A percentile compares a stretch with the other conserved stretches of the same genome.
Evolutionary conservation across 805 yeast species (phyloP).

Genomic region (Zygoascus bituminiphila): DNA sequence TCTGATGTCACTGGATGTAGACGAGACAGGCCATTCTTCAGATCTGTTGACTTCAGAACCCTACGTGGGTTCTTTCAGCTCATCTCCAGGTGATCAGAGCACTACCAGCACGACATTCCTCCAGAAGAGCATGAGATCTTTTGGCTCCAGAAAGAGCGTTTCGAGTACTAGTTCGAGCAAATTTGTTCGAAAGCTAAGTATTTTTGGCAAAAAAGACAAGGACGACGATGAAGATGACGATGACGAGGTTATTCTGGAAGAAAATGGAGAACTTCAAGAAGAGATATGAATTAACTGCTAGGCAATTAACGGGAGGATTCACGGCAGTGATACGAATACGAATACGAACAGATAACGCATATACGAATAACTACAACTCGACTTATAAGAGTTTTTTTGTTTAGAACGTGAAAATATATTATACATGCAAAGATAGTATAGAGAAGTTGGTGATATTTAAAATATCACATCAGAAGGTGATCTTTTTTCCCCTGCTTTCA

Average conservation of each 20-base stretch:
- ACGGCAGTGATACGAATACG: too few species aligned
- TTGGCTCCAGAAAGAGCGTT: constrained; percentile 9
- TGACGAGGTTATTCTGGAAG: constrained; percentile 11
- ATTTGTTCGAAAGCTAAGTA: constrained; percentile 19
- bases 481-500: constrained; percentile 68
- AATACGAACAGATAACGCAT: too few species aligned
- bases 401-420: too few species aligned
- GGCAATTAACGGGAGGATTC: too few species aligned
- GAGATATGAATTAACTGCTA: background rate
- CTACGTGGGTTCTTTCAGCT: background rate
- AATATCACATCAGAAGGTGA: background rate
- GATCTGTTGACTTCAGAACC: background rate
- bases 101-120: constrained; percentile 9
- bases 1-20: background rate
- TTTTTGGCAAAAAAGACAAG: constrained; percentile 19
- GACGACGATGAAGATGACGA: constrained; percentile 10
- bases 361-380: too few species aligned
- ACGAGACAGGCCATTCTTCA: background rate
- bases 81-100: constrained; percentile 6
- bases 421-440: too few species aligned
- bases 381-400: too few species aligned
- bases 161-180: constrained; percentile 5
- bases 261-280: background rate
- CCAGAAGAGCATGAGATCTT: constrained; percentile 21
- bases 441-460: background rate